Evolutionary conservation across 1,284 basidiomycete species (phyloP), one percentile per base, ranked within the genome.

Genomic region (Papiliotrema laurentii): DNA sequence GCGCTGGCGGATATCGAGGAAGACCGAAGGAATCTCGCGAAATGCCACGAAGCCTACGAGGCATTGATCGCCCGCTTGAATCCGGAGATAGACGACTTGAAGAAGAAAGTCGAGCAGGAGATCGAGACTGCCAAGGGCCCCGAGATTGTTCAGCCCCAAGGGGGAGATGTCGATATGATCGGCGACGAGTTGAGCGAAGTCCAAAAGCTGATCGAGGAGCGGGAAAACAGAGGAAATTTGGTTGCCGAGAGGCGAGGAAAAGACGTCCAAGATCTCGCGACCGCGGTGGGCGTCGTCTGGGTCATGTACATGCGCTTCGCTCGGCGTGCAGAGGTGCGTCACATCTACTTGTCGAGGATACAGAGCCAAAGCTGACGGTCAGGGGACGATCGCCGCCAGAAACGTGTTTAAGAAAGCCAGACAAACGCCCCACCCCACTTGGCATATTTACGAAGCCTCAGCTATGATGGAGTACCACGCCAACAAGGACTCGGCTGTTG

Each of bases 401-500:
- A 77, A 79, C 1, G 77, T 93, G 2, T 98, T 98, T 66, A 81
- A 80, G 26, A 86, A 85, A 67, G 90, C 92, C 13, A 81, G 93
- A 54, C 88, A 85, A 68, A 89, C 92, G 59, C 80, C 83, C 19
- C 86, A 85, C 79, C 81, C 84, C 19, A 83, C 89, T 11, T 97
- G 94, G 92, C 87, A 93, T 65, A 85, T 92, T 0, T 96, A 87
- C 64, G 93, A 98, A 72, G 89, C 90, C 22, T 46, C 68, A 88
- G 96, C 94, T 0, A 72, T 96, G 61, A 89, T 94, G 83, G 94
- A 99, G 72, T 97, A 97, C 68, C 90, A 97, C 72, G 87, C 85
- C 70, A 91, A 86, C 51, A 89, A 92, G 65, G 89, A 91, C 41
- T 78, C 84, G 31, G 79, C 79, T 6, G 85, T 97, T 19, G 89